A percentile compares a stretch with the other conserved stretches of the same genome.
Evolutionary conservation across 176 grass and related monocot species (phyloP).

Genomic region (Rhipidocladum racemiflorum): DNA sequence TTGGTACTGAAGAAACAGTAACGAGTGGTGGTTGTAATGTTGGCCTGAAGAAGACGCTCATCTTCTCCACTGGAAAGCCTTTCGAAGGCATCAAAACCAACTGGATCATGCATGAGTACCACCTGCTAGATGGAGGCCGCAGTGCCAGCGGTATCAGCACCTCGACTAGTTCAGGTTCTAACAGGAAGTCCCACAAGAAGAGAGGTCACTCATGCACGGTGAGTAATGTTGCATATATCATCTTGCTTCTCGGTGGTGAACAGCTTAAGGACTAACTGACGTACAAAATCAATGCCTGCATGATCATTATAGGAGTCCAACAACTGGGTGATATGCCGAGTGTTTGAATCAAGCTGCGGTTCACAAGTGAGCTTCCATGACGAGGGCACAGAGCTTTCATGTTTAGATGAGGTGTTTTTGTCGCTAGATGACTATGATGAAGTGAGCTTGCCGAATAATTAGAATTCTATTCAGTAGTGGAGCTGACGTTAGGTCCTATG

Average conservation of each 20-base stretch:
- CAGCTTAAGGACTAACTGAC: background rate
- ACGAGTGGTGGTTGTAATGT: slow-evolving; percentile 33
- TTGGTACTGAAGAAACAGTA: slow-evolving; percentile 48
- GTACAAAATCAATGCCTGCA: background rate
- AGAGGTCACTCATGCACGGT: slow-evolving; percentile 51
- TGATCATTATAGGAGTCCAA: slow-evolving; percentile 53
- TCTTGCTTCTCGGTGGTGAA: background rate
- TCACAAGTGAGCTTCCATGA: slow-evolving; percentile 64
- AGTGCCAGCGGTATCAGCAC: slow-evolving; percentile 10
- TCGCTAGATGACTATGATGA: slow-evolving; percentile 84
- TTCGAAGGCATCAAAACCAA: slow-evolving; percentile 65
- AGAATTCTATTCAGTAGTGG: slow-evolving; percentile 25
- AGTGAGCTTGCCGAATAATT: slow-evolving; percentile 75
- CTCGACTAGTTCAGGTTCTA: slow-evolving; percentile 23
- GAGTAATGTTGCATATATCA: slow-evolving; percentile 11
- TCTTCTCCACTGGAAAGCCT: slow-evolving; percentile 57
- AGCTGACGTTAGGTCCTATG: slow-evolving; percentile 24
- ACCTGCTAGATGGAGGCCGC: slow-evolving; percentile 47
- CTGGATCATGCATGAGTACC: slow-evolving; percentile 89
- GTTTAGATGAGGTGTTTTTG: slow-evolving; percentile 92
- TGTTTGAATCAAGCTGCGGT: slow-evolving; percentile 53
- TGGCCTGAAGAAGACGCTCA: slow-evolving; percentile 63
- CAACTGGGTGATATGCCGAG: slow-evolving; percentile 74
- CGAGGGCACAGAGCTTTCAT: slow-evolving; percentile 68
- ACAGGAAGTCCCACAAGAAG: slow-evolving; percentile 45